phyloP scores from a whole-genome alignment of 805 yeast genomes.

The Priceomyces carsonii region DNA sequence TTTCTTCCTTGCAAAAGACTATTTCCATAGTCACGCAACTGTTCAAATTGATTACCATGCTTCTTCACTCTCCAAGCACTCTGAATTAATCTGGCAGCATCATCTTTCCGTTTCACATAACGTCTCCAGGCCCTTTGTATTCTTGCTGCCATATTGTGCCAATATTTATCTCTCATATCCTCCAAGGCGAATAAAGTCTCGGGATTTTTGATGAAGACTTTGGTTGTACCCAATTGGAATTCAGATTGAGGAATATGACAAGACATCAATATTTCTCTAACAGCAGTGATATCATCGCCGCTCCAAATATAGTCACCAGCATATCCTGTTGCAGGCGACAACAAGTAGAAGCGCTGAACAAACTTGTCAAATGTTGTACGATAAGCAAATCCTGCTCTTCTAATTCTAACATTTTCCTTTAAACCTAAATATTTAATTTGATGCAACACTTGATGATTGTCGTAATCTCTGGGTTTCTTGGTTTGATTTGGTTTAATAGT shows the following conservation, averaged over 20 bases:
- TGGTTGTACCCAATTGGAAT: constrained; percentile 88
- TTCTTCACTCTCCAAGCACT: constrained; percentile 77
- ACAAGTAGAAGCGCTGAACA: constrained; percentile 87
- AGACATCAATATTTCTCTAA: constrained; percentile 48
- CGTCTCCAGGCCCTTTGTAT: constrained; percentile 97
- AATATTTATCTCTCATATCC: constrained; percentile 93
- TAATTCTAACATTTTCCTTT: constrained; percentile 93
- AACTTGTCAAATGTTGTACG: constrained; percentile 96
- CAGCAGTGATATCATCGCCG: constrained; percentile 56
- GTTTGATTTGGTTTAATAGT: constrained; percentile 97
- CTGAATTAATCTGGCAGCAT: constrained; percentile 82
- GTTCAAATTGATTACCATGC: constrained; percentile 80
- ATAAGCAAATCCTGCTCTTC: constrained; percentile 98
- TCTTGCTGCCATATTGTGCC: constrained; percentile 98
- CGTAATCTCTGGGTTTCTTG: constrained; percentile 87
- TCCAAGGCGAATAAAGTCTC: constrained; percentile 95
- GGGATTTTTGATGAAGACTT: constrained; percentile 94
- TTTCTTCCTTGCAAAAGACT: constrained; percentile 69
- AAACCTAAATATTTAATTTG: constrained; percentile 94
- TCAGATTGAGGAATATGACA: constrained; percentile 75
- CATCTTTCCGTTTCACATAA: constrained; percentile 75
- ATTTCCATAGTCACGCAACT: constrained; percentile 83
- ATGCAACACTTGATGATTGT: constrained; percentile 85
- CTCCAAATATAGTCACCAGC: constrained; percentile 72
- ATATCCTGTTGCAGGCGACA: constrained; percentile 88